Evolutionary conservation across 2,329 filamentous ascomycete species (phyloP).

Genomic region (Polychaeton citri): DNA sequence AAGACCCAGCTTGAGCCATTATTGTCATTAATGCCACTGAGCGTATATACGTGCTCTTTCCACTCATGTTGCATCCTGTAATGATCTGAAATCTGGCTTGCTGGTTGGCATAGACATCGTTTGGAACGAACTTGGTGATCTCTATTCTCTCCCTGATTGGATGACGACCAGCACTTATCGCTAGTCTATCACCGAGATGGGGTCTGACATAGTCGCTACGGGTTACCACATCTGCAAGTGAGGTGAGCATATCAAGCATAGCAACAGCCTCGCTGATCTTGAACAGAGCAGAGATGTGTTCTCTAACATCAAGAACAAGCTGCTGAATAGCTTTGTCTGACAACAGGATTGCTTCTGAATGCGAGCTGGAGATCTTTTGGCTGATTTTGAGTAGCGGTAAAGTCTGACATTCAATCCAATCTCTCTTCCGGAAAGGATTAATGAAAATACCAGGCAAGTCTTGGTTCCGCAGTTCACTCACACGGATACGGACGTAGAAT

Average conservation of each 20-base stretch:
- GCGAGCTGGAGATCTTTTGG: slow-evolving; percentile 59
- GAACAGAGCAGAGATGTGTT: slow-evolving; percentile 61
- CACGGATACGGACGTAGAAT: slow-evolving; percentile 61
- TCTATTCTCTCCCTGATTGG: slow-evolving; percentile 66
- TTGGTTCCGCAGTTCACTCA: slow-evolving; percentile 47
- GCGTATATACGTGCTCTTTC: slow-evolving; percentile 90
- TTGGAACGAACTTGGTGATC: slow-evolving; percentile 61
- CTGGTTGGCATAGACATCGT: slow-evolving; percentile 74
- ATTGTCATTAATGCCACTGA: slow-evolving; percentile 71
- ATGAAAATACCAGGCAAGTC: slow-evolving; percentile 57
- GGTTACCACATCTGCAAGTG: slow-evolving; percentile 63
- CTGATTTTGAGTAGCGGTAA: slow-evolving; percentile 70
- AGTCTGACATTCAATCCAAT: slow-evolving; percentile 77
- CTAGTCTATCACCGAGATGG: slow-evolving; percentile 48
- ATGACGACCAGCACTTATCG: slow-evolving; percentile 62
- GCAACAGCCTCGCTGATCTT: slow-evolving; percentile 75
- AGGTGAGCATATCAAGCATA: slow-evolving; percentile 54
- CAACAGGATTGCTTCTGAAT: slow-evolving; percentile 70
- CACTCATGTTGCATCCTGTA: slow-evolving; percentile 96
- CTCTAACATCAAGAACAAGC: slow-evolving; percentile 59
- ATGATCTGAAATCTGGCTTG: slow-evolving; percentile 82
- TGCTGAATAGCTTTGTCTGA: slow-evolving; percentile 62
- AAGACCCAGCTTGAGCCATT: slow-evolving; percentile 89
- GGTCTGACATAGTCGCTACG: slow-evolving; percentile 56
- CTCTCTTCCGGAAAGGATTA: slow-evolving; percentile 60